These are phyloP conservation scores for Solanum hybrid DNA, from an alignment of 305 asterid genomes.

Conservation along the genomic window DNA sequence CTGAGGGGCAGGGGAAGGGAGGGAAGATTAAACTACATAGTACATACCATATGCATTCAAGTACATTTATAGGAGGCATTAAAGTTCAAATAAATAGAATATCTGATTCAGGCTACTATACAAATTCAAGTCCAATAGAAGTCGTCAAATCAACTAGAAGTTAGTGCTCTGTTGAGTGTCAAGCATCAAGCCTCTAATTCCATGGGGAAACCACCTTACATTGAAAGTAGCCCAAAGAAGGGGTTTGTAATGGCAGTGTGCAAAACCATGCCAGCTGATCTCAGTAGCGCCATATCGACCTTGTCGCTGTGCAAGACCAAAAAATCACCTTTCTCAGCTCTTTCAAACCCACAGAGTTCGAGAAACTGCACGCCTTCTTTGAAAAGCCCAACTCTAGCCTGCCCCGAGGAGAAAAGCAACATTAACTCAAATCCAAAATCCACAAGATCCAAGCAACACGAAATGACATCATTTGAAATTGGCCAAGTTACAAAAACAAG, in stretches of 20 bases:
- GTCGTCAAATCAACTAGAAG: no score
- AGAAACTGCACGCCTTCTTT: constrained; percentile 56
- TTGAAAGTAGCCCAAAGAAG: constrained; percentile 63
- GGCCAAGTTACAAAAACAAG: not conserved
- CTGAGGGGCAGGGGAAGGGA: not conserved
- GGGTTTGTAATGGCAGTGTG: constrained; percentile 59
- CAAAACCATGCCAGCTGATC: constrained; percentile 38
- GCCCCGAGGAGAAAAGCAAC: constrained; percentile 12
- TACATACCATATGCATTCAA: not conserved
- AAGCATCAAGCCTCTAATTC: no score
- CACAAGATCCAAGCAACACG: not conserved
- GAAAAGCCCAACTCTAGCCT: constrained; percentile 63
- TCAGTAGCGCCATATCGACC: constrained; percentile 31
- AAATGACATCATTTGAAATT: not conserved
- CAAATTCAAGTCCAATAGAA: not conserved
- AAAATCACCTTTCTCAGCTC: constrained; percentile 26
- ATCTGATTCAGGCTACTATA: not conserved
- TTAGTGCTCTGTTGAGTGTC: no score
- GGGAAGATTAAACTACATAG: not conserved
- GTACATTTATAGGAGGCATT: not conserved
- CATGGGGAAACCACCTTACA: constrained; percentile 11
- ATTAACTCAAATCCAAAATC: not conserved
- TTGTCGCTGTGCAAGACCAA: constrained; percentile 41
- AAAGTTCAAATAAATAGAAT: not conserved
- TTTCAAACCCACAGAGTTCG: constrained; percentile 63